A percentile compares a stretch with the other conserved stretches of the same genome.
phyloP scores from a whole-genome alignment of 371 early-diverging fungal genomes.

The Parasitella parasitica region DNA sequence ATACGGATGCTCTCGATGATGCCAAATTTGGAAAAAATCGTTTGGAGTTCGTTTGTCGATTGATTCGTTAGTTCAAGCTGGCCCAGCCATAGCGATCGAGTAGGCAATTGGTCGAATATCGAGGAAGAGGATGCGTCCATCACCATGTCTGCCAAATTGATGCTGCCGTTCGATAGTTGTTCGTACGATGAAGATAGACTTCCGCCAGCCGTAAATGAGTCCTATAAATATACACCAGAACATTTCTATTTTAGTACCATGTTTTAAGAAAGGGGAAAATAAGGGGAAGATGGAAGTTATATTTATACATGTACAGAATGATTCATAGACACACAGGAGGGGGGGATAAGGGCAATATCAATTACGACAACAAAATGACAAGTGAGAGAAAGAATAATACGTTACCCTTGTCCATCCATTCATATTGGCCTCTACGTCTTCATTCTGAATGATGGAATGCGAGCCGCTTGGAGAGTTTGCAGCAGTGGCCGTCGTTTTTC shows the following conservation, averaged over 20 bases:
- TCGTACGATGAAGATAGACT: constrained; percentile 5
- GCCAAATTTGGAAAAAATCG: constrained; percentile 84
- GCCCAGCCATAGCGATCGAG: constrained; percentile 87
- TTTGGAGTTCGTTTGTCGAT: constrained; percentile 73
- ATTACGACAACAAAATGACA: not conserved
- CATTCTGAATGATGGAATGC: not conserved
- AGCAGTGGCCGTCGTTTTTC: constrained; percentile 8
- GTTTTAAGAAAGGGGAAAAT: not conserved
- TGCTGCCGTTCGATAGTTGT: not conserved
- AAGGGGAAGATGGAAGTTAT: not conserved
- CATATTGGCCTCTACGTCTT: constrained; percentile 9
- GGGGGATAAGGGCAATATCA: not conserved
- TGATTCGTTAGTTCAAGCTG: constrained; percentile 77
- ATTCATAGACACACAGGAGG: not conserved
- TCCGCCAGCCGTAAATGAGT: constrained; percentile 1
- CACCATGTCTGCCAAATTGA: not conserved
- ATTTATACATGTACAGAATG: not conserved
- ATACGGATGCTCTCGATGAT: constrained; percentile 89
- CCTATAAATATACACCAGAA: not conserved
- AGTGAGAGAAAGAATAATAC: not conserved
- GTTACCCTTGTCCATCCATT: constrained; percentile 24
- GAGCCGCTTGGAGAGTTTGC: not conserved
- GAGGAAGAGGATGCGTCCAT: not conserved
- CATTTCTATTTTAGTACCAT: not conserved
- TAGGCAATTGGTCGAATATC: not conserved